Evolutionary conservation across 345 rosid species (phyloP), one percentile per base, ranked within the genome.

Genomic region (Laguncularia racemosa): DNA sequence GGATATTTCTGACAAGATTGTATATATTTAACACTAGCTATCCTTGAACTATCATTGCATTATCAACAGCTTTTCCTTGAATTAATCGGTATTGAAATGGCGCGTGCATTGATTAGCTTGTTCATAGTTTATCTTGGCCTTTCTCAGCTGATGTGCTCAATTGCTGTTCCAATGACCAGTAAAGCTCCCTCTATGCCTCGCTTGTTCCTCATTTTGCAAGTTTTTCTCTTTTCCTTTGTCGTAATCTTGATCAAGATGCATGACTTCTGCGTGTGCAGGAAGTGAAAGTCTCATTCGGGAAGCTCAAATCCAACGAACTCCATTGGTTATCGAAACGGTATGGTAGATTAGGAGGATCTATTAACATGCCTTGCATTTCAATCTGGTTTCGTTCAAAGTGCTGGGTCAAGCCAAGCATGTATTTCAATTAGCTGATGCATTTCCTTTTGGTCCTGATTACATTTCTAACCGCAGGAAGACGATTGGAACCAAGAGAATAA

Each of bases 151-250:
- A 16, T 70, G 56, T 58, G 55, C 59, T 53, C 46, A 44, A 48
- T 71, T 53, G 81, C 86, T 20, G 67, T 60, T 46, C 80, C 84
- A 19, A 43, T 54, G 44, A 55, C 81, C 61, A 78, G 83, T 78
- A 77, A 59, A 59, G 56, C 16, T 72, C 67, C 23, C 47, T 45
- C 58, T 26, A 8, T 9, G 15, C 44, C 40, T 52, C 20, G 45
- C 12, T 48, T 48, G 16, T 23, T 18, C 48, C 6, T 21, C 46
- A 53, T 17, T 14, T 1, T 23, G 52, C 26, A 46, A 47, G 12
- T 23, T 12, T 16, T n/a, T n/a, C n/a, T n/a, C n/a, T 58, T 20
- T 18, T 19, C 6, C 16, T 61, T 50, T 21, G 7, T 33, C 11
- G 7, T 33, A 10, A 5, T 33, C 40, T 33, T 33, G 9, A 33